These are phyloP conservation scores for Tetrapisispora arboricola DNA, from an alignment of 805 yeast species.

Conservation along the genomic window DNA sequence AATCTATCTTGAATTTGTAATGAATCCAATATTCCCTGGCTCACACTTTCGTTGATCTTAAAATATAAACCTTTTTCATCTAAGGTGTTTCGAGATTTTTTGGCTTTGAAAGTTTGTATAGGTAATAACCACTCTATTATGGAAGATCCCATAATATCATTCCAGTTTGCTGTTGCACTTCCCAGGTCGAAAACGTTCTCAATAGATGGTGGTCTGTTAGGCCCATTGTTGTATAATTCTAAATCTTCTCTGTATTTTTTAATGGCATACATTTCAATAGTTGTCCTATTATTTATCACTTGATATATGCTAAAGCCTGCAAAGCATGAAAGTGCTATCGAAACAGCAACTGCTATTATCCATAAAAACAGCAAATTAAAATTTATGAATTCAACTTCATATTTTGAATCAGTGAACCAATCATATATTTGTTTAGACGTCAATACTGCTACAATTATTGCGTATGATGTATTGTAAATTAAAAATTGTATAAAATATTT, in stretches of 20 bases:
- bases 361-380: conserved; percentile 52
- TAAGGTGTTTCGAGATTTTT: conserved; percentile 21
- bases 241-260: conserved; percentile 37
- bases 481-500: conserved; percentile 72
- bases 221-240: conserved; percentile 30
- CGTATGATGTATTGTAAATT: conserved; percentile 40
- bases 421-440: conserved; percentile 36
- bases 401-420: conserved; percentile 38
- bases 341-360: conserved; percentile 42
- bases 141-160: conserved; percentile 58
- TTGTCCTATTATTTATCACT: conserved; percentile 57
- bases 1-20: conserved; percentile 23
- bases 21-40: conserved; percentile 33
- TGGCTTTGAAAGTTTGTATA: conserved; percentile 17
- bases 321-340: conserved; percentile 49
- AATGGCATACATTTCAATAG: conserved; percentile 63
- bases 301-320: conserved; percentile 48
- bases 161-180: conserved; percentile 43
- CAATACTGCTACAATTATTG: conserved; percentile 33
- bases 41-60: conserved; percentile 27
- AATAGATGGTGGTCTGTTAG: conserved; percentile 28
- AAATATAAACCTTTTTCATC: conserved; percentile 43
- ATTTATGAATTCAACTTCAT: conserved; percentile 37
- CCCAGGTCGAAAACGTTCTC: conserved; percentile 80
- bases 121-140: conserved; percentile 71